Conservation (phyloP, 129 eudicot genomes). For the Oenanthe sinensis region DNA sequence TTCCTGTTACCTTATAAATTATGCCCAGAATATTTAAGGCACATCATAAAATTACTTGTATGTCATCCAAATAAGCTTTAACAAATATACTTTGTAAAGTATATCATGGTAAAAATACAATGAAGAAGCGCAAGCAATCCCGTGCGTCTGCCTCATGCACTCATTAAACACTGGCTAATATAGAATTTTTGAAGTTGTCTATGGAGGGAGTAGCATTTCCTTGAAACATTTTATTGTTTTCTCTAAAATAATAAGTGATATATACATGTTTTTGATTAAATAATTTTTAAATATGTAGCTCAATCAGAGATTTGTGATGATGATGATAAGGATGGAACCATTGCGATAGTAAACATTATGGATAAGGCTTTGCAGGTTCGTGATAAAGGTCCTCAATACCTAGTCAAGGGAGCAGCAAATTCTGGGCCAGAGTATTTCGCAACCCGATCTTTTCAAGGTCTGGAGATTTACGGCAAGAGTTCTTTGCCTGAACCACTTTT, state of each 20-base stretch:
- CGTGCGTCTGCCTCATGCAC: neutral
- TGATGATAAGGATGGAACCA: conserved; percentile 43
- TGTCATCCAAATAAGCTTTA: neutral
- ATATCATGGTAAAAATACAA: neutral
- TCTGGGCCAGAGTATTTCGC: conserved; percentile 77
- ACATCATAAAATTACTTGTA: neutral
- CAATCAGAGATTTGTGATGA: conserved; percentile 29
- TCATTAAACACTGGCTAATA: neutral
- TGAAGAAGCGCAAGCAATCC: neutral
- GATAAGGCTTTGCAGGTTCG: conserved; percentile 57
- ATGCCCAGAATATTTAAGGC: neutral
- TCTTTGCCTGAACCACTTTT: conserved; percentile 50
- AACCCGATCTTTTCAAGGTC: conserved; percentile 68
- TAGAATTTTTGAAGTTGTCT: neutral
- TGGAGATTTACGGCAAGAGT: conserved; percentile 46
- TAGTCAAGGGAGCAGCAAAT: conserved; percentile 43
- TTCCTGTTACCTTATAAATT: neutral
- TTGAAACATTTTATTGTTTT: neutral
- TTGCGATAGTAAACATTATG: conserved; percentile 42
- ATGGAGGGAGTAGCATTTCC: neutral
- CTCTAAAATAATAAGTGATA: neutral
- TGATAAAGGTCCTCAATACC: conserved; percentile 30
- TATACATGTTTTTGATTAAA: neutral
- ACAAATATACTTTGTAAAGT: neutral
- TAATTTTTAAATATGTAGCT: neutral